Base-by-base conservation (phyloP, 1,284 basidiomycete genomes). In the Somion occarium region DNA sequence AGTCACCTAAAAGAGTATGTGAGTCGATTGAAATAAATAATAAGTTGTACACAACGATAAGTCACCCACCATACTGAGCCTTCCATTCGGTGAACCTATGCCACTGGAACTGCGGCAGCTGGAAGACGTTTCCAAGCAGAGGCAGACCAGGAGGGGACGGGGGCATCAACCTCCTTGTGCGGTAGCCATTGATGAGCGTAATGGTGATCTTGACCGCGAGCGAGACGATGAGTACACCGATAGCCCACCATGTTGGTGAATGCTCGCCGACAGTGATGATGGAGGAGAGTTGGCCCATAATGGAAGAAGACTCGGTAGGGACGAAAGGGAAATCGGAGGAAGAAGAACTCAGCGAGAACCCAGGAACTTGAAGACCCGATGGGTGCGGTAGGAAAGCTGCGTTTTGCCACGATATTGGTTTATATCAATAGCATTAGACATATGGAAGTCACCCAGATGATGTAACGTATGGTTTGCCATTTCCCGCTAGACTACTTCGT, bases 121-220 rank as follows among this genome's bases (percentile, higher is more conserved):
- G 49, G 22, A 45, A 24, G 13, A 38, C 9, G 25, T 50, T 50
- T 3, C 49, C 49, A 18, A 50, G 12, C 13, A 50, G 15, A 12
- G 49, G 49, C 5, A 50, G 26, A 9, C 49, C 49, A 18, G 20
- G 41, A 24, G 49, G 49, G 20, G 7, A 5, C 5, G 49, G 49
- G 25, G 43, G 43, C 39, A 41, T 41, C 39, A 41, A 22, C 13
- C 19, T 41, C 39, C 39, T 41, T 9, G 39, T 41, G 7, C 39
- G 39, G 20, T 41, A 41, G 9, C 39, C 39, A 18, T 41, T 15
- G 13, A 41, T 22, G 9, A 18, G 18, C 18, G 9, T 9, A 15
- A 15, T 18, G 39, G 39, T 22, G 39, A 41, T 18, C 39, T 41
- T 41, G 7, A 19, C 39, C 9, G 39, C 5, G 39, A 41, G 39